Conservation (phyloP, 2,329 filamentous ascomycete species). For the Fusarium redolens region DNA sequence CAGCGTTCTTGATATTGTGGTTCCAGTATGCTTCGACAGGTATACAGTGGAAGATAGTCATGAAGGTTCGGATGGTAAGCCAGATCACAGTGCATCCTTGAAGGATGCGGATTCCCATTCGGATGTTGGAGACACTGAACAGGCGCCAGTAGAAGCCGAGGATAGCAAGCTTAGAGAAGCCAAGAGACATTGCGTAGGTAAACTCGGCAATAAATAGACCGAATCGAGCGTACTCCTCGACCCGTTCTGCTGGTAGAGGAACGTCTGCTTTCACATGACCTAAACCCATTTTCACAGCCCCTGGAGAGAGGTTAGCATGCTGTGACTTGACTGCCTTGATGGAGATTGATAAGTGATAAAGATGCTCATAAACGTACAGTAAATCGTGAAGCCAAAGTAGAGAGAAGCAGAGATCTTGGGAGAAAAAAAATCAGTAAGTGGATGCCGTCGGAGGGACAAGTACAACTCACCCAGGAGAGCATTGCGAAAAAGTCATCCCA, state of each 20-base stretch:
- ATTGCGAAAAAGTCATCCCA: constrained; percentile 28
- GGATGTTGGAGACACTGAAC: constrained; percentile 27
- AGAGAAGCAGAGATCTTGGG: constrained; percentile 12
- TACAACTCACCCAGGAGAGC: constrained; percentile 23
- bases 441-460: not conserved
- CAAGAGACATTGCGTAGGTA: constrained; percentile 24
- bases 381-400: constrained; percentile 27
- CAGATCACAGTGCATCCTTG: constrained; percentile 28
- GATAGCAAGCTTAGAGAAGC: constrained; percentile 32
- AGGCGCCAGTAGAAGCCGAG: constrained; percentile 33
- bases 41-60: constrained; percentile 34
- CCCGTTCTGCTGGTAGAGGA: constrained; percentile 1
- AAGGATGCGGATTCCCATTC: constrained; percentile 27
- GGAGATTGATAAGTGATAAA: too few species aligned
- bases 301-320: constrained; percentile 6
- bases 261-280: constrained; percentile 21
- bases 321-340: not conserved
- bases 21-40: constrained; percentile 30
- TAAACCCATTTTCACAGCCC: constrained; percentile 22
- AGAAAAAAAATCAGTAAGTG: not conserved
- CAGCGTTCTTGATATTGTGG: constrained; percentile 25
- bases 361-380: constrained; percentile 12
- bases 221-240: constrained; percentile 28
- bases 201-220: constrained; percentile 32
- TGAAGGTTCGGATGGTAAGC: constrained; percentile 34